A percentile compares a stretch with the other conserved stretches of the same genome.
Conservation (phyloP, 1,284 basidiomycete species). For the Tremellales sp. region DNA sequence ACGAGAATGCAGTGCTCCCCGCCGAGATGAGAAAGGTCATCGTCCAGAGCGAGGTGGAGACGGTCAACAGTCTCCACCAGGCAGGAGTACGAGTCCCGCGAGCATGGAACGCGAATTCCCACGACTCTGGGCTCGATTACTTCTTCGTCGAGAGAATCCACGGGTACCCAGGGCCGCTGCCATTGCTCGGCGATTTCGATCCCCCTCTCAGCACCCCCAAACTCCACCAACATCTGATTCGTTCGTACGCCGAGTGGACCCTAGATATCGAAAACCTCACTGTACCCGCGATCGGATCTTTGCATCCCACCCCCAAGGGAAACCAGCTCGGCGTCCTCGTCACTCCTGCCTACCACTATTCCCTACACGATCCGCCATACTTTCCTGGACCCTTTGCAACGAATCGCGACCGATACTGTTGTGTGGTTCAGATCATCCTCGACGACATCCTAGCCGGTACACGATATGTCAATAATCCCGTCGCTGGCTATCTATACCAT, state of each 20-base stretch:
- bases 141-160: slow-evolving; percentile 1
- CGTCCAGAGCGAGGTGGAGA: slow-evolving; percentile 8
- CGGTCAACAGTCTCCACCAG: slow-evolving; percentile 2
- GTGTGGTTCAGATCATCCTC: not conserved
- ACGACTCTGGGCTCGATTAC: not conserved
- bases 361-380: not conserved
- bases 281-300: slow-evolving; percentile 2
- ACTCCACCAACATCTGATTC: not conserved
- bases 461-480: not conserved
- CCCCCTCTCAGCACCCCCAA: not conserved
- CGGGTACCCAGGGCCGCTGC: too few relatives aligned
- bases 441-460: not conserved
- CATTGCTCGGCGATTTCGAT: too few relatives aligned
- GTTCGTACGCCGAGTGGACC: slow-evolving; percentile 2
- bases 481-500: slow-evolving; percentile 6
- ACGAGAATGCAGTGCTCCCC: not conserved
- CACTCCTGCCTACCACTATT: not conserved
- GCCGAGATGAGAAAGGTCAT: not conserved
- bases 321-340: not conserved
- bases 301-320: not conserved
- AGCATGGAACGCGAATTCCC: too few relatives aligned
- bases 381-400: slow-evolving; percentile 4
- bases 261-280: slow-evolving; percentile 3
- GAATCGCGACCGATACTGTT: not conserved
- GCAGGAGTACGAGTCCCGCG: slow-evolving; percentile 3